Evolutionary conservation across 768 basidiomycete genomes (phyloP), one percentile per base, ranked within the genome.

Genomic region (Obba rivulosa): DNA sequence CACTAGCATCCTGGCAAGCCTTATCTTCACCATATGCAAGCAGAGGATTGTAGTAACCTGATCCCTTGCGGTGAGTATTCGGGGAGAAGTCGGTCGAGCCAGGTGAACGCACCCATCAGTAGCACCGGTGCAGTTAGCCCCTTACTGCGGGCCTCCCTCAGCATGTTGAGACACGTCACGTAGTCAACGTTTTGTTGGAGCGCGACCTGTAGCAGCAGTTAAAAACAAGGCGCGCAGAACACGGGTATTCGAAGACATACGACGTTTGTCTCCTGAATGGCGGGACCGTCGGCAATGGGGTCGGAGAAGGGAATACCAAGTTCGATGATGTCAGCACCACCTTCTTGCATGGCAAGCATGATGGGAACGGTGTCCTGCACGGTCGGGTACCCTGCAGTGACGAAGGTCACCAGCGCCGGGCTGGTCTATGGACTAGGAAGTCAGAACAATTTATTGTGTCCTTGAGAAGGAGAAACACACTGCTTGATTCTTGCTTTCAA

Each of bases 41-140:
- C 31, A 98, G 66, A 13, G 96, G 95, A 63, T 99, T 99, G 68
- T 96, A 98, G 70, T 99, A 99, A 28, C 95, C 95, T 98, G 37
- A 35, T 34, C 28, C 5, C 7, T 5, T 7, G 28, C 28, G 28
- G 28, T 31, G 13, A 31, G 28, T 31, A 31, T 31, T 31, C 28
- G 28, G 28, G 5, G 13, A 31, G 28, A 51, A 36, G 42, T 55
- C 8, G 51, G 41, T 50, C 46, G 48, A 25, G 16, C 9, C 24
- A 22, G 18, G 16, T 22, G 34, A 24, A 46, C 48, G 45, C 49
- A 91, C 93, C 94, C 94, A 97, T 97, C 39, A 97, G 75, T n/a
- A 98, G 65, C 5, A 99, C 81, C 1, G 95, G 95, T 0, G 78
- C 75, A 4, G 80, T 90, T 17, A 99, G 74, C 1, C 94, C 95